A percentile compares a stretch with the other conserved stretches of the same genome.
These are phyloP conservation scores for Fusarium gaditjirri DNA, from an alignment of 2,329 filamentous ascomycete genomes.

Conservation along the genomic window DNA sequence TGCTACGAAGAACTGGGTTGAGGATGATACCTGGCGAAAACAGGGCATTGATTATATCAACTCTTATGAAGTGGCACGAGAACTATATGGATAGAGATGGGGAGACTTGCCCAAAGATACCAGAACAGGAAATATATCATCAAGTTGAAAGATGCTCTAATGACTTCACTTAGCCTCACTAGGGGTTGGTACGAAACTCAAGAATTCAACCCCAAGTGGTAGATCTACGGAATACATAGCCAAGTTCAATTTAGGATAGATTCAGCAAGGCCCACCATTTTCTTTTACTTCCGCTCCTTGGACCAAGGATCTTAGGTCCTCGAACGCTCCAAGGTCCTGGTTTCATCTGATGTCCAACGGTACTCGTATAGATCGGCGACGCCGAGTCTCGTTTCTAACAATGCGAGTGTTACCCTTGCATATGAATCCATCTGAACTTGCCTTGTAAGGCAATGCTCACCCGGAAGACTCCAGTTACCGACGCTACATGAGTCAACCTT, in stretches of 20 bases:
- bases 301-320: background rate
- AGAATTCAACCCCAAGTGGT: background rate
- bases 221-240: background rate
- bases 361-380: background rate
- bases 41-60: conserved; percentile 54
- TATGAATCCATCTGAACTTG: background rate
- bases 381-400: background rate
- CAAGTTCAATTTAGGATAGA: background rate
- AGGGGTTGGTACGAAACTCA: background rate
- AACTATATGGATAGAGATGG: conserved; percentile 31
- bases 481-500: background rate
- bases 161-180: background rate
- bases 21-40: conserved; percentile 59
- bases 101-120: background rate
- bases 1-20: conserved; percentile 55
- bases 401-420: background rate
- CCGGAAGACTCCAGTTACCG: background rate
- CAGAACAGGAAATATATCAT: background rate
- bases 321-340: background rate
- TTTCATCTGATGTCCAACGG: background rate
- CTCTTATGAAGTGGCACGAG: conserved; percentile 38
- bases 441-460: background rate
- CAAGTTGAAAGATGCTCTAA: background rate
- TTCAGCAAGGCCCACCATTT: too few relatives aligned
- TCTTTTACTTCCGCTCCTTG: background rate